These are phyloP conservation scores for Russula foetens DNA, from an alignment of 768 basidiomycete genomes.

Conservation along the genomic window DNA sequence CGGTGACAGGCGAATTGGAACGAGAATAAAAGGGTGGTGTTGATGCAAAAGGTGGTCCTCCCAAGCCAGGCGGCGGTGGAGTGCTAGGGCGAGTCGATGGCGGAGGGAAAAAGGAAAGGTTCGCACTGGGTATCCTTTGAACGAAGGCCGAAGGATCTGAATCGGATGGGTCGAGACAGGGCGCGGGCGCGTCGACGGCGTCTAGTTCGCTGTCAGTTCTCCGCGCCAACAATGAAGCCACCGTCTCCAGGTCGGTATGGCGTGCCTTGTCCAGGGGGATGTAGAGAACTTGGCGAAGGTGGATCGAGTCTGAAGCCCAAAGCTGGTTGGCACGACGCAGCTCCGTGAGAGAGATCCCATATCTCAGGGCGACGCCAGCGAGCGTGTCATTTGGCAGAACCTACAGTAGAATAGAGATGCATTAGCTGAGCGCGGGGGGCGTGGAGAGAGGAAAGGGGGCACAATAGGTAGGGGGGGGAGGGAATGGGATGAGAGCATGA, in stretches of 20 bases:
- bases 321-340: slow-evolving; percentile 85
- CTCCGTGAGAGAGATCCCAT: slow-evolving; percentile 76
- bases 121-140: slow-evolving; percentile 26
- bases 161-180: not conserved
- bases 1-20: not conserved
- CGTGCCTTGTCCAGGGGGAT: slow-evolving; percentile 63
- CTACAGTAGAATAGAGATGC: slow-evolving; percentile 23
- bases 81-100: slow-evolving; percentile 7
- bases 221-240: slow-evolving; percentile 19
- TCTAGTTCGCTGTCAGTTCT: not conserved
- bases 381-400: slow-evolving; percentile 70
- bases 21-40: not conserved
- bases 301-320: slow-evolving; percentile 90
- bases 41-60: not conserved
- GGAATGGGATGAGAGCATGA: not conserved
- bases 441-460: too few species aligned
- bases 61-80: not conserved
- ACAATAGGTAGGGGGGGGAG: not conserved
- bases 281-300: slow-evolving; percentile 73
- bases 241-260: slow-evolving; percentile 32
- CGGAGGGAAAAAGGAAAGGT: slow-evolving; percentile 29
- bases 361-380: slow-evolving; percentile 81
- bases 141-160: slow-evolving; percentile 19
- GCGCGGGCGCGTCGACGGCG: too few species aligned
- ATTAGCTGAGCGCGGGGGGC: too few species aligned